phyloP scores from a whole-genome alignment of 202 grass and related monocot genomes.

The Digitaria exilis region DNA sequence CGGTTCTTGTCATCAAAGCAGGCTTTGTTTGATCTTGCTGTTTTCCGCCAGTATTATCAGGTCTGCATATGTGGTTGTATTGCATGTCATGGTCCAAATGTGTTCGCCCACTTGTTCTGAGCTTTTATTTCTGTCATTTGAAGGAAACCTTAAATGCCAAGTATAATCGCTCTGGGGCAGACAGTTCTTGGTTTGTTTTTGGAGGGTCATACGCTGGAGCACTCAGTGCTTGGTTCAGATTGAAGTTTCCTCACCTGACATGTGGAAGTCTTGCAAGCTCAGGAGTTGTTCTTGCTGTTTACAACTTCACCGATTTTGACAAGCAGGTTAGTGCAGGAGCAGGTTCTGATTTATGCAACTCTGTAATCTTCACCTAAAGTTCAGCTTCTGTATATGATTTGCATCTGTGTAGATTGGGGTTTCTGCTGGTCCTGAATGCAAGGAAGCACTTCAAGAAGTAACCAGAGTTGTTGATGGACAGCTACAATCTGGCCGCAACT shows the following conservation, averaged over 20 bases:
- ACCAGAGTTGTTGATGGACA: conserved; percentile 73
- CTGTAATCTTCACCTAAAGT: conserved; percentile 15
- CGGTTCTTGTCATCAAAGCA: conserved; percentile 97
- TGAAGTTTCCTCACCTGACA: conserved; percentile 97
- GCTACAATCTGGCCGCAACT: conserved; percentile 59
- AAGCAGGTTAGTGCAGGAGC: conserved; percentile 60
- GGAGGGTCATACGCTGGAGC: conserved; percentile 95
- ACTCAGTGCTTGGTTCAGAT: conserved; percentile 95
- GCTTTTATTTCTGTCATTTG: conserved; percentile 29
- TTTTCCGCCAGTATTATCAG: conserved; percentile 98
- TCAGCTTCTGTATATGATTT: conserved; percentile 23
- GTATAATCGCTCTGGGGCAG: conserved; percentile 68
- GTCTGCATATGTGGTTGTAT: conserved; percentile 37
- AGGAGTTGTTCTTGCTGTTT: conserved; percentile 83
- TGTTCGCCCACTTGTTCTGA: conserved; percentile 29
- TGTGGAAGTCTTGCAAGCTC: conserved; percentile 97
- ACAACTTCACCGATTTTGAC: conserved; percentile 92
- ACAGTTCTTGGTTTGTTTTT: conserved; percentile 92
- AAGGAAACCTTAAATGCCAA: conserved; percentile 86
- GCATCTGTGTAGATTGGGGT: conserved; percentile 66
- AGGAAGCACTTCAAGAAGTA: conserved; percentile 88
- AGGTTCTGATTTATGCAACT: conserved; percentile 20
- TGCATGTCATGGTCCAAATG: conserved; percentile 1
- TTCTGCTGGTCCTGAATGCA: conserved; percentile 94
- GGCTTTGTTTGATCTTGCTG: conserved; percentile 91